Conservation (phyloP, 2,329 filamentous ascomycete genomes). For the Aspergillus awamori region DNA sequence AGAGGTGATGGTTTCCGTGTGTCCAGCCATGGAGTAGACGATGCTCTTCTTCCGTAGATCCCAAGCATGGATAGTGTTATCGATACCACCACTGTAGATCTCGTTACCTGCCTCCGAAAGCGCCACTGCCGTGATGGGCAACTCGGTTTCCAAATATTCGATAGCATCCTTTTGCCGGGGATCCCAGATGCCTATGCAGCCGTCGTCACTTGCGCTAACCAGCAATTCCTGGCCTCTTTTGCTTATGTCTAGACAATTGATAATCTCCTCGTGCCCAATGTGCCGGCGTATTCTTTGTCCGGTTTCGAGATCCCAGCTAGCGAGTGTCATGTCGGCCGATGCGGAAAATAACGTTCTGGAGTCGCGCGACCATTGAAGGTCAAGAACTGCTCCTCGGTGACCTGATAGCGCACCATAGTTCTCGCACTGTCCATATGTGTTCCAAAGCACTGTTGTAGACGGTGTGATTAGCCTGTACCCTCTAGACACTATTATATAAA, state of each 20-base stretch:
- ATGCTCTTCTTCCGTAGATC: slow-evolving; percentile 89
- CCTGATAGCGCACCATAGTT: slow-evolving; percentile 90
- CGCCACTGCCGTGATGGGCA: slow-evolving; percentile 87
- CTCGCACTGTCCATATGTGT: slow-evolving; percentile 87
- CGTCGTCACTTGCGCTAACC: slow-evolving; percentile 90
- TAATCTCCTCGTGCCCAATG: slow-evolving; percentile 90
- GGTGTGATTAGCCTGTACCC: not conserved
- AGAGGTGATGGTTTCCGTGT: slow-evolving; percentile 89
- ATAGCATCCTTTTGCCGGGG: slow-evolving; percentile 85
- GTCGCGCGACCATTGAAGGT: slow-evolving; percentile 96
- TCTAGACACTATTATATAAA: not conserved
- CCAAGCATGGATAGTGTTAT: slow-evolving; percentile 97
- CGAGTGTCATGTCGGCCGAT: slow-evolving; percentile 88
- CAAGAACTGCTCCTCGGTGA: slow-evolving; percentile 87
- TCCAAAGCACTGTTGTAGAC: slow-evolving; percentile 76
- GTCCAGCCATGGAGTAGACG: slow-evolving; percentile 83
- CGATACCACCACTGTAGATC: slow-evolving; percentile 90
- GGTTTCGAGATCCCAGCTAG: slow-evolving; percentile 92
- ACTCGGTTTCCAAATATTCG: slow-evolving; percentile 86
- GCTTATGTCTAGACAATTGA: slow-evolving; percentile 88
- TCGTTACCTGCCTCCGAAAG: slow-evolving; percentile 95
- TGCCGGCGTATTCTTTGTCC: slow-evolving; percentile 91
- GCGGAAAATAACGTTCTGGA: slow-evolving; percentile 88
- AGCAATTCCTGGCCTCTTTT: slow-evolving; percentile 87
- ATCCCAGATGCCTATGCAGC: slow-evolving; percentile 94